Evolutionary conservation across 352 stramenopile species (phyloP).

Genomic region (Pythium dissimile): DNA sequence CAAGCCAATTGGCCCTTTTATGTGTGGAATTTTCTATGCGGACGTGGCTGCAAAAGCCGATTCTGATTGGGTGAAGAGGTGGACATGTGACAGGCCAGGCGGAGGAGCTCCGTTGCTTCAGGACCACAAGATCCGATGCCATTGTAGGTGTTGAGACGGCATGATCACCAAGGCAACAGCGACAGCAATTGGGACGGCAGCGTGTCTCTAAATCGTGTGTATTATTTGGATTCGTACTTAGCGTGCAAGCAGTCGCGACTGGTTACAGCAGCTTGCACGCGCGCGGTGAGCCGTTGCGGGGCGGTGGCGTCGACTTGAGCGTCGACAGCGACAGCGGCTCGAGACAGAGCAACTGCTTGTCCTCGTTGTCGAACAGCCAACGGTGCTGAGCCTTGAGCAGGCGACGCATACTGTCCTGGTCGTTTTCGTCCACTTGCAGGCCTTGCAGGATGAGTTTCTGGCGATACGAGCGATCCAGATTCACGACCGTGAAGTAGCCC

Average conservation of each 20-base stretch:
- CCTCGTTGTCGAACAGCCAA: conserved; percentile 68
- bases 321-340: conserved; percentile 46
- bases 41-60: background rate
- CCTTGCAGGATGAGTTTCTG: conserved; percentile 55
- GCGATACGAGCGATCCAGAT: conserved; percentile 54
- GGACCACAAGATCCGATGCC: conserved; percentile 1
- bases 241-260: too few relatives aligned
- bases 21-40: too few relatives aligned
- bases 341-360: conserved; percentile 51
- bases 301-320: conserved; percentile 13
- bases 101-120: background rate
- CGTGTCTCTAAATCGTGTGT: too few relatives aligned
- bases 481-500: conserved; percentile 69
- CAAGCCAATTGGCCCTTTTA: too few relatives aligned
- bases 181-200: too few relatives aligned
- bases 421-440: conserved; percentile 48
- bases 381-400: conserved; percentile 71
- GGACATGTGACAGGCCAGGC: conserved; percentile 13
- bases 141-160: conserved; percentile 5
- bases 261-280: conserved; percentile 18
- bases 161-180: background rate
- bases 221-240: too few relatives aligned
- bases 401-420: conserved; percentile 63
- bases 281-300: background rate
- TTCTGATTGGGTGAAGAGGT: conserved; percentile 8